A percentile compares a stretch with the other conserved stretches of the same genome.
Evolutionary conservation across 164 flowering plant species (phyloP).

Genomic region (Dillenia turbinata): DNA sequence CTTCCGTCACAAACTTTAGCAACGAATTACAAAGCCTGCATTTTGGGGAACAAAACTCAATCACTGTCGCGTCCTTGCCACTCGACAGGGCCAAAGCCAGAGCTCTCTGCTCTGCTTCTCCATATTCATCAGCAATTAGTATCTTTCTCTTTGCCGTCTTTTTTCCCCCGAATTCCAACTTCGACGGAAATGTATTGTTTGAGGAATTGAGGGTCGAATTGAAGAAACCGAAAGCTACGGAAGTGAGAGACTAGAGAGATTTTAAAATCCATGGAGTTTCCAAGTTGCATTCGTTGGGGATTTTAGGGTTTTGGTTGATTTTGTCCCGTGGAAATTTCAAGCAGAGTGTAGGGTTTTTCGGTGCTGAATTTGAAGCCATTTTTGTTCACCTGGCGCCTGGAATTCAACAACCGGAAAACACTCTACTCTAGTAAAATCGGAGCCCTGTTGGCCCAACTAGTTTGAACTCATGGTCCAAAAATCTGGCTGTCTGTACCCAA

Average conservation of each 20-base stretch:
- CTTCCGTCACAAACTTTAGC: conserved; percentile 54
- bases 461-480: no score
- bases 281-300: conserved; percentile 36
- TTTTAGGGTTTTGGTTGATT: conserved; percentile 24
- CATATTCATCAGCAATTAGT: conserved; percentile 64
- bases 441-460: no score
- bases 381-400: no score
- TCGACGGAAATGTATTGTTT: conserved; percentile 7
- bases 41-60: conserved; percentile 93
- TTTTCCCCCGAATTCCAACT: conserved; percentile 7
- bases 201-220: conserved; percentile 24
- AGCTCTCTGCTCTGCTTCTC: conserved; percentile 86
- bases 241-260: conserved; percentile 52
- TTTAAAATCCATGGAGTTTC: conserved; percentile 78
- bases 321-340: conserved; percentile 73
- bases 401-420: no score
- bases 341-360: conserved; percentile 49
- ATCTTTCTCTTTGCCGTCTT: conserved; percentile 12
- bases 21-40: conserved; percentile 84
- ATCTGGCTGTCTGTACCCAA: no score
- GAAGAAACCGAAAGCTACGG: conserved; percentile 35
- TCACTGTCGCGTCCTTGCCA: conserved; percentile 76
- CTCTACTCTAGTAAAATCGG: no score
- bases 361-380: conserved; percentile 6
- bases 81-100: conserved; percentile 75